Percentiles rank a stretch among this genome's conserved stretches.
Conservation (phyloP, 257 asterid species). For the Solanum paucissectum region DNA sequence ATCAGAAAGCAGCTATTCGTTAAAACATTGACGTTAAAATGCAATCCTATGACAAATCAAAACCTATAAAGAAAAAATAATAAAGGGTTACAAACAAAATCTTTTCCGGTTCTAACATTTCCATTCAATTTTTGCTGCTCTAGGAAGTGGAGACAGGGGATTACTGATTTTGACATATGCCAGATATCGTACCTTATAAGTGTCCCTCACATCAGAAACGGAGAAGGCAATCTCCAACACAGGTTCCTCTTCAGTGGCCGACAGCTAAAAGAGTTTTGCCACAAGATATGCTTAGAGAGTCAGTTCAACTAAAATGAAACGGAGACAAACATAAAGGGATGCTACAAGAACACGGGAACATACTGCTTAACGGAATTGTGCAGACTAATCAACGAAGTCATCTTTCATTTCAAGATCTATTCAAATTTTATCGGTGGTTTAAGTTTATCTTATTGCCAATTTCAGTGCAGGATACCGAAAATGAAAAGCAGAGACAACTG, state of each 20-base stretch:
- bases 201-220: conserved; percentile 46
- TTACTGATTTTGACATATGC: background rate
- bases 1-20: background rate
- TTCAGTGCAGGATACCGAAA: background rate
- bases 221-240: conserved; percentile 43
- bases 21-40: background rate
- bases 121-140: background rate
- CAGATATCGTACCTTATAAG: conserved; percentile 49
- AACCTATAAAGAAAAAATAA: background rate
- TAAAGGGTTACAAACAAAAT: background rate
- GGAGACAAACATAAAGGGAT: background rate
- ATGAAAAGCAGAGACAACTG: background rate
- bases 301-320: background rate
- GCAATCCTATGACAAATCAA: background rate
- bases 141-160: background rate
- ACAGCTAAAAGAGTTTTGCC: conserved; percentile 22
- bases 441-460: background rate
- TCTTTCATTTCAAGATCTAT: background rate
- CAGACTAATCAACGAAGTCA: background rate
- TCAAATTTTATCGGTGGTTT: background rate
- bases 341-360: background rate
- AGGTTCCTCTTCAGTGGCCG: conserved; percentile 31
- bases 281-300: background rate
- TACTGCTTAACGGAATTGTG: background rate
- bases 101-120: background rate